These are phyloP conservation scores for Stipa capillata DNA, from an alignment of 176 grass and related monocot genomes.

Conservation along the genomic window DNA sequence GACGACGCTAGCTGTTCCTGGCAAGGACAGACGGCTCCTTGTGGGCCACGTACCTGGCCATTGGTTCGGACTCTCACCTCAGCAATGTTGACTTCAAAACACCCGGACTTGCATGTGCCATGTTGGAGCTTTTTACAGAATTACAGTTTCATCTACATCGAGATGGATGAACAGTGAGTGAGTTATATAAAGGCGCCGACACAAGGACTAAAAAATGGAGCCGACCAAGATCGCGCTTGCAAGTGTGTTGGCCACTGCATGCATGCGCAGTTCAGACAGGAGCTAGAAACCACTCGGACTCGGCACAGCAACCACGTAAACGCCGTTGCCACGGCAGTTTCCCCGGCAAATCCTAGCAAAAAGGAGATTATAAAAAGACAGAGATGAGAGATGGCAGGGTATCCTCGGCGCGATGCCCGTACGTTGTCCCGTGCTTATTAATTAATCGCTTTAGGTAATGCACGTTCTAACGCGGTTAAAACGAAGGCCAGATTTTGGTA, in stretches of 20 bases:
- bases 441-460: background rate
- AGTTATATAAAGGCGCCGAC: slow-evolving; percentile 13
- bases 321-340: background rate
- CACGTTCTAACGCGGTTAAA: background rate
- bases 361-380: background rate
- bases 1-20: background rate
- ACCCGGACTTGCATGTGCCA: background rate
- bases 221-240: slow-evolving; percentile 38
- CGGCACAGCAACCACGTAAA: background rate
- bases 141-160: background rate
- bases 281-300: background rate
- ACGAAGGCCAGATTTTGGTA: background rate
- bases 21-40: background rate
- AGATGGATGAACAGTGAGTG: background rate
- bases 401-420: slow-evolving; percentile 28
- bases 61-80: background rate
- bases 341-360: background rate
- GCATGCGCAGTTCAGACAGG: background rate
- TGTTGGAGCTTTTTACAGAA: background rate
- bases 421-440: background rate
- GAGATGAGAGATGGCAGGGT: background rate
- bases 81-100: background rate
- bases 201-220: slow-evolving; percentile 20
- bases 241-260: background rate
- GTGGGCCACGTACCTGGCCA: background rate